Evolutionary conservation across 345 rosid species (phyloP).

Genomic region (Linum lewisii): DNA sequence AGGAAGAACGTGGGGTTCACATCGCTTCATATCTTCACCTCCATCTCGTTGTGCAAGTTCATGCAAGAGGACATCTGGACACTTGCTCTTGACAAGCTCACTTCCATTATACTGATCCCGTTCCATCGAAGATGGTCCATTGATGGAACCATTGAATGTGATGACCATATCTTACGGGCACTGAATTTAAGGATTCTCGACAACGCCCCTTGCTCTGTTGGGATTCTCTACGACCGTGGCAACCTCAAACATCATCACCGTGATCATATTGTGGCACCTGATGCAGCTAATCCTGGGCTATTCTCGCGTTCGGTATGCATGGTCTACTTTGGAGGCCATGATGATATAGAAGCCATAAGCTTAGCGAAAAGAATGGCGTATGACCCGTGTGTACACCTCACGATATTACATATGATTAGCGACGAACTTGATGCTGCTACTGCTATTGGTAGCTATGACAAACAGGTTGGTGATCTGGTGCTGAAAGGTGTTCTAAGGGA

Average conservation of each 20-base stretch:
- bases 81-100: slow-evolving; percentile 37
- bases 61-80: slow-evolving; percentile 55
- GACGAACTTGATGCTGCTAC: not conserved
- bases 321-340: slow-evolving; percentile 54
- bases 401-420: slow-evolving; percentile 20
- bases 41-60: slow-evolving; percentile 25
- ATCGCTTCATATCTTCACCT: slow-evolving; percentile 21
- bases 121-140: slow-evolving; percentile 42
- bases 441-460: not conserved
- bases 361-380: slow-evolving; percentile 39
- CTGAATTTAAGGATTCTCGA: slow-evolving; percentile 39
- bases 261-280: too few relatives aligned
- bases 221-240: slow-evolving; percentile 32
- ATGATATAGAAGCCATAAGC: slow-evolving; percentile 47
- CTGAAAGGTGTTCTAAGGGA: slow-evolving; percentile 23
- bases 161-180: slow-evolving; percentile 17
- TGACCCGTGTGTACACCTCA: slow-evolving; percentile 20
- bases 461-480: not conserved
- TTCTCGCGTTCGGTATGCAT: slow-evolving; percentile 8
- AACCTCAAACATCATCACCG: not conserved
- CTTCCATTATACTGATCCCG: slow-evolving; percentile 46
- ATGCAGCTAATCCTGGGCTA: not conserved
- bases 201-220: slow-evolving; percentile 54
- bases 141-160: slow-evolving; percentile 29
- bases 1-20: slow-evolving; percentile 8